Percentiles rank a stretch among this genome's conserved stretches.
Evolutionary conservation across 2,329 filamentous ascomycete species (phyloP).

Genomic region (Nigrospora osmanthi): DNA sequence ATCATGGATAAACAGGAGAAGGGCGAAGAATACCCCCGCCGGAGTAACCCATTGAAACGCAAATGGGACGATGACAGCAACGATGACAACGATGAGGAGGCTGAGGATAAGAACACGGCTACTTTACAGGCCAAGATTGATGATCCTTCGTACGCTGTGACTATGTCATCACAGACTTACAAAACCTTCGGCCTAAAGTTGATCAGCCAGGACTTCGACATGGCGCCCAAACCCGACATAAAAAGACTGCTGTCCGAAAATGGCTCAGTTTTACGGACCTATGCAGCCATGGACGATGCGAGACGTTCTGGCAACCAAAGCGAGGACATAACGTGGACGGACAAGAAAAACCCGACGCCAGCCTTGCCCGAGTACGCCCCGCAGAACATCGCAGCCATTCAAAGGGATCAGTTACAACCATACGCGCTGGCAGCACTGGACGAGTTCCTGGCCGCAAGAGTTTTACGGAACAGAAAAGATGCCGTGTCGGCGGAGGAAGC

Average conservation of each 20-base stretch:
- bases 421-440: constrained; percentile 21
- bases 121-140: constrained; percentile 10
- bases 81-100: constrained; percentile 4
- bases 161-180: constrained; percentile 7
- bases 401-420: constrained; percentile 7
- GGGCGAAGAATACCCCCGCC: constrained; percentile 27
- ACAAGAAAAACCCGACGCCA: constrained; percentile 20
- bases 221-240: constrained; percentile 16
- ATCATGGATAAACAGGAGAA: constrained; percentile 32
- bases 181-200: constrained; percentile 13
- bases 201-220: constrained; percentile 26
- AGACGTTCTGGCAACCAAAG: constrained; percentile 7
- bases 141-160: constrained; percentile 2
- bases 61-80: constrained; percentile 24
- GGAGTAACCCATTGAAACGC: constrained; percentile 25
- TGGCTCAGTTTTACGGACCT: constrained; percentile 24
- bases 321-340: constrained; percentile 8
- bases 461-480: constrained; percentile 17
- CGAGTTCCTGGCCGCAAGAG: constrained; percentile 31
- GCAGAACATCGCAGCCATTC: constrained; percentile 8
- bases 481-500: constrained; percentile 14
- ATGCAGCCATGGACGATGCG: constrained; percentile 22
- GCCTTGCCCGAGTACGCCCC: constrained; percentile 7
- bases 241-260: constrained; percentile 15
- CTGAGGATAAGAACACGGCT: constrained; percentile 2